phyloP scores from a whole-genome alignment of 768 basidiomycete species.

The Lactarius tabidus region DNA sequence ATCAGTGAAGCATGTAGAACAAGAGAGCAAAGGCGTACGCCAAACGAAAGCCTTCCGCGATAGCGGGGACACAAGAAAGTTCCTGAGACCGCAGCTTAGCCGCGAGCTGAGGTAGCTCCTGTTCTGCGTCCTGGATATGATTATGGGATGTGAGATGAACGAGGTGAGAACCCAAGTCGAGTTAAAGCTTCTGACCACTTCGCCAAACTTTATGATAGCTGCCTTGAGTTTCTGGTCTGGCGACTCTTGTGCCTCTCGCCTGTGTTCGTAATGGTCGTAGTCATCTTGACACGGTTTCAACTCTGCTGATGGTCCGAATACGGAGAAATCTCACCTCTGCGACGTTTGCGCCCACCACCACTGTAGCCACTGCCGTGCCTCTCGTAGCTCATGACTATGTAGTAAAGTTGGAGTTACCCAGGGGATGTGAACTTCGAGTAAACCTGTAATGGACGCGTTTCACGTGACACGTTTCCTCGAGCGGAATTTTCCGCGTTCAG shows the following conservation, averaged over 20 bases:
- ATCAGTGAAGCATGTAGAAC: slow-evolving; percentile 16
- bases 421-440: not conserved
- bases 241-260: slow-evolving; percentile 60
- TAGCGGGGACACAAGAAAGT: slow-evolving; percentile 53
- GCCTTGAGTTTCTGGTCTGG: slow-evolving; percentile 69
- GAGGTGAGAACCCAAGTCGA: slow-evolving; percentile 1
- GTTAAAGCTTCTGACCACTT: slow-evolving; percentile 57
- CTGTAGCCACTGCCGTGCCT: slow-evolving; percentile 38
- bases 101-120: slow-evolving; percentile 66
- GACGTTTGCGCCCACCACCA: slow-evolving; percentile 28
- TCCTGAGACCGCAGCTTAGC: slow-evolving; percentile 58
- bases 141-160: not conserved
- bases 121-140: slow-evolving; percentile 53
- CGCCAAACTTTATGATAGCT: slow-evolving; percentile 68
- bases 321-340: slow-evolving; percentile 27
- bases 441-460: not conserved
- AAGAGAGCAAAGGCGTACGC: slow-evolving; percentile 40
- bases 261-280: slow-evolving; percentile 54
- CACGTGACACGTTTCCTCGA: slow-evolving; percentile 7
- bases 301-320: slow-evolving; percentile 3
- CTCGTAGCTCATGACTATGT: slow-evolving; percentile 52
- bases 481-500: slow-evolving; percentile 11
- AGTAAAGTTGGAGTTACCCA: not conserved
- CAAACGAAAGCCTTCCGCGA: slow-evolving; percentile 73
- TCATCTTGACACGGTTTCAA: slow-evolving; percentile 46